Percentiles rank a stretch among this genome's conserved stretches.
Conservation (phyloP, 768 basidiomycete species). For the Serendipita indica region DNA sequence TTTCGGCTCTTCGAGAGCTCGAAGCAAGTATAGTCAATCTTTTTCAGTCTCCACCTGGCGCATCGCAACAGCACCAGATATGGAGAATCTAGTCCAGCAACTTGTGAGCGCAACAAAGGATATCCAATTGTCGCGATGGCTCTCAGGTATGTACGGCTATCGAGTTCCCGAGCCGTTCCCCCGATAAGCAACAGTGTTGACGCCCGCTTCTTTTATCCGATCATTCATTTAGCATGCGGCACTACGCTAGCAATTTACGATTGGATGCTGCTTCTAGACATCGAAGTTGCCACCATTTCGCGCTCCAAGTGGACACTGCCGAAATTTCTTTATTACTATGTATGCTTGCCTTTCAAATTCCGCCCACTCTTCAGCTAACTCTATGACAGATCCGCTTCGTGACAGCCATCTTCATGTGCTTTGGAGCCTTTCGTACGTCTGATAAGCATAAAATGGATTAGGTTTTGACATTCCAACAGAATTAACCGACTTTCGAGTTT, state of each 20-base stretch:
- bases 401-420: not conserved
- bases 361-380: not conserved
- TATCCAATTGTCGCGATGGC: no score
- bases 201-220: no score
- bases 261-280: not conserved
- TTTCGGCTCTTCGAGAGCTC: no score
- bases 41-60: no score
- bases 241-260: slow-evolving; percentile 1
- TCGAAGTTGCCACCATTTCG: not conserved
- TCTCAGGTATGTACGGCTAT: no score
- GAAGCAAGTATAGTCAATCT: no score
- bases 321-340: not conserved
- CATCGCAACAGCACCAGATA: no score
- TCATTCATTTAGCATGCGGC: not conserved
- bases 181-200: no score
- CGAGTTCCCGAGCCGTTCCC: no score
- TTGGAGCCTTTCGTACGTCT: not conserved
- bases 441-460: not conserved
- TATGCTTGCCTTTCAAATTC: no score
- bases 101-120: no score
- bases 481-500: not conserved
- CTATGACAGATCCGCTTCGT: not conserved
- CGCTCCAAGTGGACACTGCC: not conserved
- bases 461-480: not conserved
- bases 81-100: no score